Evolutionary conservation across 306 rosid genomes (phyloP).

Genomic region (Vachellia pachyceras): DNA sequence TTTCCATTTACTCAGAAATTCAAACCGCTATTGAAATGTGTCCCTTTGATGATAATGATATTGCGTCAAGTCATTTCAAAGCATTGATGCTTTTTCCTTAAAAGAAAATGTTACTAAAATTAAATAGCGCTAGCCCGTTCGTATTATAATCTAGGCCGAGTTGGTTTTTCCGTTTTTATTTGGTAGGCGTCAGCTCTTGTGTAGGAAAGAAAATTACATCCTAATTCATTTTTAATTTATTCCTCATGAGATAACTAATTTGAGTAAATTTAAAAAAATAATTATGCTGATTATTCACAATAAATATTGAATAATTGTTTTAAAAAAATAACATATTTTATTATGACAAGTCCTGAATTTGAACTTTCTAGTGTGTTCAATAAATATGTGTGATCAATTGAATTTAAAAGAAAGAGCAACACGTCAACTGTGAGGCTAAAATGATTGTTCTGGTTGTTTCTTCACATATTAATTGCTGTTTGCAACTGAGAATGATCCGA

Average conservation of each 20-base stretch:
- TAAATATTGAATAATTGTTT: too few relatives aligned
- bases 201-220: background rate
- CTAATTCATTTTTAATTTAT: too few relatives aligned
- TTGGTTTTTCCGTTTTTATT: too few relatives aligned
- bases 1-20: constrained; percentile 19
- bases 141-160: too few relatives aligned
- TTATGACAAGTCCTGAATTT: too few relatives aligned
- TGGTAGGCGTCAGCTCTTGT: background rate
- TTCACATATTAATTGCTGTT: background rate
- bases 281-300: too few relatives aligned
- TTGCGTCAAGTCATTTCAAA: constrained; percentile 32
- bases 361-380: too few relatives aligned
- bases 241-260: too few relatives aligned
- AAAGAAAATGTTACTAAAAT: background rate
- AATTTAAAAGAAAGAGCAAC: too few relatives aligned
- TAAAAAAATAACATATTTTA: too few relatives aligned
- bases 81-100: background rate
- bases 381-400: too few relatives aligned
- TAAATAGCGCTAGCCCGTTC: background rate
- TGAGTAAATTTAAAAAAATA: too few relatives aligned
- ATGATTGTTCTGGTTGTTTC: background rate
- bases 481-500: background rate
- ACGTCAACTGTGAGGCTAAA: background rate
- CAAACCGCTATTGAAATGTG: constrained; percentile 33
- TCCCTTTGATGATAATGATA: constrained; percentile 47